A percentile compares a stretch with the other conserved stretches of the same genome.
phyloP scores from a whole-genome alignment of 352 stramenopile species.

The Peronosclerospora sorghi region DNA sequence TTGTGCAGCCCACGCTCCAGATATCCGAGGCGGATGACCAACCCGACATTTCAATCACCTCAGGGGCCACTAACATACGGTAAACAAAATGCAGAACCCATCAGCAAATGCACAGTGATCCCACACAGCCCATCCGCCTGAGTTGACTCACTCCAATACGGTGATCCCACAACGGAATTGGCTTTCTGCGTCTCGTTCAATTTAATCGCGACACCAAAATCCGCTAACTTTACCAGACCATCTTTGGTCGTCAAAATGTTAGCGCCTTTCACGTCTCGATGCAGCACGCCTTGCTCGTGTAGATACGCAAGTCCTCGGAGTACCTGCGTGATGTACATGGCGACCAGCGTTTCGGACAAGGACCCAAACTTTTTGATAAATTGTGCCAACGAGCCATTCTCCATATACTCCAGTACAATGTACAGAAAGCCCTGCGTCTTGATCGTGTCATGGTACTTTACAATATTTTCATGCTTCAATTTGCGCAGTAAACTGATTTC shows the following conservation, averaged over 20 bases:
- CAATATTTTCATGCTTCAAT: slow-evolving; percentile 91
- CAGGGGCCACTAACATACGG: slow-evolving; percentile 78
- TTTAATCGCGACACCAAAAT: slow-evolving; percentile 89
- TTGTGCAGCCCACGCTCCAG: slow-evolving; percentile 92
- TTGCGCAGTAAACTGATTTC: slow-evolving; percentile 90
- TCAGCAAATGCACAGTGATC: background rate
- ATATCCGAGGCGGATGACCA: too few species aligned
- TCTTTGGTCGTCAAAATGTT: slow-evolving; percentile 91
- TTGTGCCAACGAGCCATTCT: slow-evolving; percentile 87
- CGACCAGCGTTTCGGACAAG: slow-evolving; percentile 84
- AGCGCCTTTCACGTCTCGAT: slow-evolving; percentile 89
- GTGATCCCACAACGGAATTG: too few species aligned
- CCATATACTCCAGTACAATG: slow-evolving; percentile 90
- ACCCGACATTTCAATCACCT: too few species aligned
- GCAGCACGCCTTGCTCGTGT: slow-evolving; percentile 86
- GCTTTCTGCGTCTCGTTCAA: too few species aligned
- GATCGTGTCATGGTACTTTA: slow-evolving; percentile 93
- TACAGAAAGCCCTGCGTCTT: slow-evolving; percentile 71
- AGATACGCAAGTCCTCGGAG: slow-evolving; percentile 84
- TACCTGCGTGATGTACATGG: slow-evolving; percentile 90
- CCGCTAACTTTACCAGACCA: slow-evolving; percentile 85
- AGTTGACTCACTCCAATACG: too few species aligned
- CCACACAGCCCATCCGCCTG: too few species aligned
- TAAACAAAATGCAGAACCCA: background rate
- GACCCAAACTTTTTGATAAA: slow-evolving; percentile 91